phyloP scores from a whole-genome alignment of 108 stramenopile genomes.

The Halocafeteria seosinensis region DNA sequence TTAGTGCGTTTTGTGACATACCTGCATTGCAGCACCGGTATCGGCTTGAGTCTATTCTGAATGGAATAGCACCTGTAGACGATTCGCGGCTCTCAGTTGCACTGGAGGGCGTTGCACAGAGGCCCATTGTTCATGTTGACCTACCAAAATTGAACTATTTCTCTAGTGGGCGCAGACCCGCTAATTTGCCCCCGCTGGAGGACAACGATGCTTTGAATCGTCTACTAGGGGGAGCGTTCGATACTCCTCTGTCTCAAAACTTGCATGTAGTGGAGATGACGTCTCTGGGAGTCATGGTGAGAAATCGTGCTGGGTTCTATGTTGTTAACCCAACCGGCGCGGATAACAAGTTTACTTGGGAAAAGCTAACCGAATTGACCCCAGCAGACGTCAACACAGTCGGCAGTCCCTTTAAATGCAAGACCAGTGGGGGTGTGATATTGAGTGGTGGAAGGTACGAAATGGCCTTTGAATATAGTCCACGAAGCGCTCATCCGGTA shows the following conservation, averaged over 20 bases:
- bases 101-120: neutral
- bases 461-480: constrained; percentile 46
- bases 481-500: constrained; percentile 19
- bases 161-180: constrained; percentile 29
- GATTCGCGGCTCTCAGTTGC: no score
- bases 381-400: constrained; percentile 1
- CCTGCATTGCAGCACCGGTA: constrained; percentile 7
- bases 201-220: constrained; percentile 29
- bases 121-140: constrained; percentile 8
- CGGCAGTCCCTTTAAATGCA: constrained; percentile 38
- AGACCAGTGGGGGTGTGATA: constrained; percentile 28
- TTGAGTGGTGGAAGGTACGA: constrained; percentile 37
- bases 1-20: constrained; percentile 12
- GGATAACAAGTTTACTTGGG: constrained; percentile 39
- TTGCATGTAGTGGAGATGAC: constrained; percentile 33
- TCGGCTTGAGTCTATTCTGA: neutral
- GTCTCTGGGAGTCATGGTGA: constrained; percentile 26
- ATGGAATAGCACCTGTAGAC: neutral
- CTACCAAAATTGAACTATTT: no score
- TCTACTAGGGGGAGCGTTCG: neutral
- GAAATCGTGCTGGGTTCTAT: constrained; percentile 36
- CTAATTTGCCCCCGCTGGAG: constrained; percentile 37
- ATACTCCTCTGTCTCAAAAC: no score
- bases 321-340: constrained; percentile 37
- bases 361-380: constrained; percentile 21